A percentile compares a stretch with the other conserved stretches of the same genome.
Evolutionary conservation across 1,139 yeast genomes (phyloP).

Genomic region (Casaregolazyma suthepensis): DNA sequence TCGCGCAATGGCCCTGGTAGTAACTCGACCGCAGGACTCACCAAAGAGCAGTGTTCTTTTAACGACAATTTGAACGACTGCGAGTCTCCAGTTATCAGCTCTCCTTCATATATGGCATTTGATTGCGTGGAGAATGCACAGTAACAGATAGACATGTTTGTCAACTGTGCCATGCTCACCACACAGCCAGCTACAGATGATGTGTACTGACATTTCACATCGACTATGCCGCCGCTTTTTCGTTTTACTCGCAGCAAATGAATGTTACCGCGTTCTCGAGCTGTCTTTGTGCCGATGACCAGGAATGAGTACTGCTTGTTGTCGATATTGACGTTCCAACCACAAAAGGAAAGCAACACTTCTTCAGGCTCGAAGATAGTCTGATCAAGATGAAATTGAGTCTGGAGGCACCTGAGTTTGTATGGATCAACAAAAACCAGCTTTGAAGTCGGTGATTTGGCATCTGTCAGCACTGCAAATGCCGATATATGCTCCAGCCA

Average conservation of each 20-base stretch:
- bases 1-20: not conserved
- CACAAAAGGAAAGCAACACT: constrained; percentile 14
- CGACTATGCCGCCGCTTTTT: constrained; percentile 10
- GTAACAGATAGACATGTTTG: constrained; percentile 2
- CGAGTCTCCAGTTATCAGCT: not conserved
- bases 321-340: constrained; percentile 16
- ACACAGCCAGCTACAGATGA: constrained; percentile 27
- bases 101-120: not conserved
- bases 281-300: constrained; percentile 17
- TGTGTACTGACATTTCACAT: constrained; percentile 13
- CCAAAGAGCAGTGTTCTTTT: not conserved
- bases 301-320: constrained; percentile 16
- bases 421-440: constrained; percentile 25
- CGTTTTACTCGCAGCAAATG: constrained; percentile 16
- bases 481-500: constrained; percentile 34
- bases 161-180: not conserved
- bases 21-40: constrained; percentile 11
- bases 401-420: constrained; percentile 2
- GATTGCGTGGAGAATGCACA: not conserved
- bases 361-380: constrained; percentile 14
- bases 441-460: constrained; percentile 7
- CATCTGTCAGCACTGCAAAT: constrained; percentile 33
- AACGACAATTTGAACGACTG: not conserved
- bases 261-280: constrained; percentile 10
- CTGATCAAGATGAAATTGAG: not conserved